Evolutionary conservation across 805 yeast genomes (phyloP), one percentile per base, ranked within the genome.

Genomic region (Candida ulmi): DNA sequence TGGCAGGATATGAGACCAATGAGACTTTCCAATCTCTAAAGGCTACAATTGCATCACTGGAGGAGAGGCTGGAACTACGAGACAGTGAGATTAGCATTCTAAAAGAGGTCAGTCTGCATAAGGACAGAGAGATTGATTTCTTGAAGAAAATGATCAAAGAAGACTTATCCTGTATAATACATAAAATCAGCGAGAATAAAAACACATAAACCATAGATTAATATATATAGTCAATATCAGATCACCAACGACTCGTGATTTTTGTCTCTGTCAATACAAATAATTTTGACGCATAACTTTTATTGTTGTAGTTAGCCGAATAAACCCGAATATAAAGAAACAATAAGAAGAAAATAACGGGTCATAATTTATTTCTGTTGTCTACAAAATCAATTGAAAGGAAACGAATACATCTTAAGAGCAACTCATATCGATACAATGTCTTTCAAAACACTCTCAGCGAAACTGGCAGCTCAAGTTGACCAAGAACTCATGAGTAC

Each of bases 401-500:
- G n/a, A n/a, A n/a, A n/a, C n/a, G n/a, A n/a, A n/a, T n/a, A n/a
- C n/a, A n/a, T n/a, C n/a, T n/a, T n/a, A n/a, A n/a, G n/a, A n/a
- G n/a, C n/a, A 11, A 5, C n/a, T 30, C 9, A 6, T 9, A 6
- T 12, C 18, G 17, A 4, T 9, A 31, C n/a, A n/a, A n/a, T 31
- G 34, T 18, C 26, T 8, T 58, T 69, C 44, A 68, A 66, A 57
- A 66, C 66, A 3, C 60, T 75, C 1, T 62, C 72, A 1, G 69
- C 78, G 0, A 65, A 68, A 33, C 36, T 63, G 2, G 98, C 98
- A 0, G 81, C 91, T 0, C 74, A 74, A 30, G 71, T 91, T 21
- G 99, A 91, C 54, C 71, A 73, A 45, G 96, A 90, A 53, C 70
- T 91, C 43, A 91, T 93, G 97, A 79, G 93, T 28, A 63, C 83